These are phyloP conservation scores for Hypoxylon sp. DNA, from an alignment of 2,329 filamentous ascomycete genomes.

Conservation along the genomic window DNA sequence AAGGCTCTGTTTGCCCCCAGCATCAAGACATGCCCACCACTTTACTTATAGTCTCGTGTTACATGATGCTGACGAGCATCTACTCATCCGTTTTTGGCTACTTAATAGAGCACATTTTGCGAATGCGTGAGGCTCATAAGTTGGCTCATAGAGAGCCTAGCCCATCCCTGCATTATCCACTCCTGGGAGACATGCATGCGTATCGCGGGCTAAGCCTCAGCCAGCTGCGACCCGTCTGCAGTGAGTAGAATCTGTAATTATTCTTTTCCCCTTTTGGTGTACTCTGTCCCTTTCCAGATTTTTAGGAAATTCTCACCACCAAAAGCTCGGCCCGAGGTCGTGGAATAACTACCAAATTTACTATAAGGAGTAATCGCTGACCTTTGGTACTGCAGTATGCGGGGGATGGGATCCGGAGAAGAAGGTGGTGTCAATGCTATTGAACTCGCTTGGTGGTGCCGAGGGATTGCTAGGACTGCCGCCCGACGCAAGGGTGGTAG, in stretches of 20 bases:
- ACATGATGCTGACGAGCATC: constrained; percentile 10
- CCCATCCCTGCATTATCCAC: constrained; percentile 11
- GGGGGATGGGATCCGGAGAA: constrained; percentile 16
- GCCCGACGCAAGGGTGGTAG: constrained; percentile 7
- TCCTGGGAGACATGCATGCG: constrained; percentile 17
- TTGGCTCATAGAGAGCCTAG: neutral
- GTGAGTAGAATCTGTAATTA: constrained; percentile 2
- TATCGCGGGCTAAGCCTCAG: constrained; percentile 13
- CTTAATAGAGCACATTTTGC: constrained; percentile 10
- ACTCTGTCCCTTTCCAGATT: neutral
- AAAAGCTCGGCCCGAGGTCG: neutral
- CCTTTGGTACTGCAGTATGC: constrained; percentile 2
- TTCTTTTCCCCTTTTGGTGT: neutral
- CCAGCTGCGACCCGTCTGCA: constrained; percentile 11
- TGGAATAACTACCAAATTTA: neutral
- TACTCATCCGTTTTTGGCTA: constrained; percentile 15
- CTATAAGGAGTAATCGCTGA: constrained; percentile 8
- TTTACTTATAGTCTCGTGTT: constrained; percentile 14
- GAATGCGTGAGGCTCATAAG: constrained; percentile 12
- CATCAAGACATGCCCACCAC: constrained; percentile 13
- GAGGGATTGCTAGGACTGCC: constrained; percentile 12
- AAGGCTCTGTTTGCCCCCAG: neutral
- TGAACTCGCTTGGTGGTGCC: constrained; percentile 10
- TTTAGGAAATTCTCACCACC: neutral
- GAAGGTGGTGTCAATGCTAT: constrained; percentile 16